Conservation (phyloP, 768 basidiomycete genomes). For the Cystofilobasidium ferigula region DNA sequence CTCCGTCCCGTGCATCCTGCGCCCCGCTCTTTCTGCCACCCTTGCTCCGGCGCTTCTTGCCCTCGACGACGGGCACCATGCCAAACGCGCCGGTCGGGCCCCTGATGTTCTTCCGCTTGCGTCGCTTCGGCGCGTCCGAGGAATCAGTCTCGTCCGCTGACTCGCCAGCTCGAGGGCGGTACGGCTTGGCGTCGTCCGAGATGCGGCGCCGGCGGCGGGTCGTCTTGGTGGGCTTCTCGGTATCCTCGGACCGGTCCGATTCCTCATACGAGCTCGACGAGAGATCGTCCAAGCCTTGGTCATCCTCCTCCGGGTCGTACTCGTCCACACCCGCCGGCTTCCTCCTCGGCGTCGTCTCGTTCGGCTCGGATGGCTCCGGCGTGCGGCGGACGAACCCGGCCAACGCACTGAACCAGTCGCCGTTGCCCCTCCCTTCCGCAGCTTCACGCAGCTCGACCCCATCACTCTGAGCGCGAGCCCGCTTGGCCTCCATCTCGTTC, state of each 20-base stretch:
- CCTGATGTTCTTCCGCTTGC: slow-evolving; percentile 40
- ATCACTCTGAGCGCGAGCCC: neutral
- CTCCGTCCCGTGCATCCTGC: slow-evolving; percentile 29
- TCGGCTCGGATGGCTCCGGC: neutral
- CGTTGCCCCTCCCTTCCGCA: neutral
- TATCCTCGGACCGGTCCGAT: slow-evolving; percentile 6
- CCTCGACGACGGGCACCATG: slow-evolving; percentile 26
- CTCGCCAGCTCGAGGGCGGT: slow-evolving; percentile 32
- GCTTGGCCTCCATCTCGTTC: slow-evolving; percentile 19
- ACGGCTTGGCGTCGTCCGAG: slow-evolving; percentile 32
- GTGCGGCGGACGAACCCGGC: slow-evolving; percentile 1
- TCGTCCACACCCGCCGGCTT: no score
- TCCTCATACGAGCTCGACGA: slow-evolving; percentile 1
- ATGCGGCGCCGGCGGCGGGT: slow-evolving; percentile 11
- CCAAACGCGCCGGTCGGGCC: slow-evolving; percentile 33
- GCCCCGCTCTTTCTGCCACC: slow-evolving; percentile 30
- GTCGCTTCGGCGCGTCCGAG: slow-evolving; percentile 38
- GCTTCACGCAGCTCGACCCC: neutral
- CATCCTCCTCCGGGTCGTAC: neutral
- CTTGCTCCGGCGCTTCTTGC: slow-evolving; percentile 39
- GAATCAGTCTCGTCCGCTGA: slow-evolving; percentile 44
- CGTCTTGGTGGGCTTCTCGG: slow-evolving; percentile 15
- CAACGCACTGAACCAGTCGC: slow-evolving; percentile 13
- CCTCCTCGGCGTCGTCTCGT: slow-evolving; percentile 1
- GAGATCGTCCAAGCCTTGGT: neutral